Conservation (phyloP, 2,329 filamentous ascomycete genomes). For the Aspergillus floridensis region DNA sequence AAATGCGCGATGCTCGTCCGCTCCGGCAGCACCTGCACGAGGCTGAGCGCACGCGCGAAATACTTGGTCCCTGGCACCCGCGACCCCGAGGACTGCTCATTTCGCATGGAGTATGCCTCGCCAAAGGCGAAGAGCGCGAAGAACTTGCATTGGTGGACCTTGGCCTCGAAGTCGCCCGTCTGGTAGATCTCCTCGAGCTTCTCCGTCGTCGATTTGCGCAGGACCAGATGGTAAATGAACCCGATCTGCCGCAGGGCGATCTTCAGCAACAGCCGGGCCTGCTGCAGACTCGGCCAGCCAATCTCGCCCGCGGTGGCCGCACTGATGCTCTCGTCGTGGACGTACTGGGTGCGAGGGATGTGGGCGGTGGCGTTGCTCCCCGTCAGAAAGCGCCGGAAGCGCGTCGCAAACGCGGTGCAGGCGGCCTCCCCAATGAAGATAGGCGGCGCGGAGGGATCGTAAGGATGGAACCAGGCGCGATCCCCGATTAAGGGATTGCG, state of each 20-base stretch:
- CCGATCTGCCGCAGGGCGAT: constrained; percentile 39
- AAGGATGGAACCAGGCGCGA: constrained; percentile 37
- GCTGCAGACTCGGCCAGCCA: constrained; percentile 37
- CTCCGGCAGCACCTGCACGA: constrained; percentile 45
- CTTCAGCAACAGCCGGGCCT: constrained; percentile 37
- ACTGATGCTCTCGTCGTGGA: constrained; percentile 31
- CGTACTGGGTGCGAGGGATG: constrained; percentile 36
- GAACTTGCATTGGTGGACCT: constrained; percentile 45
- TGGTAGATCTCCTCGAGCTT: constrained; percentile 41
- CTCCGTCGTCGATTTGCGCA: constrained; percentile 40
- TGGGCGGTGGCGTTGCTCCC: constrained; percentile 32
- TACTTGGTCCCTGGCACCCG: constrained; percentile 46
- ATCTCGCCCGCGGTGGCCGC: constrained; percentile 29
- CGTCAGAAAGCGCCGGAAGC: constrained; percentile 37
- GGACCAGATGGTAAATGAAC: constrained; percentile 35
- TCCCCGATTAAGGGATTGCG: constrained; percentile 37
- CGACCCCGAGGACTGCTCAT: constrained; percentile 30
- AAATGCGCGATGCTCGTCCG: constrained; percentile 46
- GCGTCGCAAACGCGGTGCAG: constrained; percentile 41
- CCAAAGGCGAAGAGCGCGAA: constrained; percentile 48
- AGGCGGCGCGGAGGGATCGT: constrained; percentile 35
- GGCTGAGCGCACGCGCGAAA: constrained; percentile 41
- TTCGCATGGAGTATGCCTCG: constrained; percentile 45
- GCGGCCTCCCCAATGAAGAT: constrained; percentile 41
- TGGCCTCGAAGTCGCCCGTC: constrained; percentile 29